phyloP scores from a whole-genome alignment of 108 stramenopile species.

The Seminavis robusta region DNA sequence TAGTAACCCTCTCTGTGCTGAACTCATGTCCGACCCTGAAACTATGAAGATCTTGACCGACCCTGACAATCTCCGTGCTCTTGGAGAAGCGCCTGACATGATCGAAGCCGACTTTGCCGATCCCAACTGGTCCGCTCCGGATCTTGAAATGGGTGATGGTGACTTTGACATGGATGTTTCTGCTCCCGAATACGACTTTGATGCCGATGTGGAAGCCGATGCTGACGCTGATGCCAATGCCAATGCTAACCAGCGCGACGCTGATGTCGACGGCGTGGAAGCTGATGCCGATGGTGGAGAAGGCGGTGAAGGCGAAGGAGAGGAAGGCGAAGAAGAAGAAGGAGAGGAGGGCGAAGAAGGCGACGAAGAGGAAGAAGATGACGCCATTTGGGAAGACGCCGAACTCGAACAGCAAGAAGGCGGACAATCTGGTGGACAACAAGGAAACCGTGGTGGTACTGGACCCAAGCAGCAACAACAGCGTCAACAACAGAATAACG shows the following conservation, averaged over 20 bases:
- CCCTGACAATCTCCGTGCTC: constrained; percentile 52
- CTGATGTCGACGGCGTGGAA: background rate
- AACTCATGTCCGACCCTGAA: constrained; percentile 51
- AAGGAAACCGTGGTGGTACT: constrained; percentile 1
- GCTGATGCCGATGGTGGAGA: constrained; percentile 1
- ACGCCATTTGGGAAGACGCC: constrained; percentile 14
- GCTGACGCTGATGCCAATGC: background rate
- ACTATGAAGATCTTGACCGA: constrained; percentile 47
- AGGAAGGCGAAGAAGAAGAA: constrained; percentile 5
- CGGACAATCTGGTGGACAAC: constrained; percentile 5
- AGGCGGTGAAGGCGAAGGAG: constrained; percentile 3
- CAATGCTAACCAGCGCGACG: background rate
- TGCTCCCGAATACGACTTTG: constrained; percentile 1
- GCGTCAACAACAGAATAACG: constrained; percentile 20
- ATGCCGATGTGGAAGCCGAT: constrained; percentile 3
- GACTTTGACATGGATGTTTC: background rate
- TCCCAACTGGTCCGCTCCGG: constrained; percentile 26
- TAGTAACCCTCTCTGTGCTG: constrained; percentile 40
- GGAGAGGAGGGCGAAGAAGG: constrained; percentile 7
- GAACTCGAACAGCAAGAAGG: constrained; percentile 24
- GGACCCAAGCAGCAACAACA: constrained; percentile 9
- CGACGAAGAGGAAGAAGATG: constrained; percentile 21
- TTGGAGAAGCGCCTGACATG: constrained; percentile 40
- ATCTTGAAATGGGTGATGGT: constrained; percentile 28
- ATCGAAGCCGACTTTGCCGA: constrained; percentile 47